Percentiles rank a stretch among this genome's conserved stretches.
Conservation (phyloP, 345 rosid species). For the Hibiscus tridactylites region DNA sequence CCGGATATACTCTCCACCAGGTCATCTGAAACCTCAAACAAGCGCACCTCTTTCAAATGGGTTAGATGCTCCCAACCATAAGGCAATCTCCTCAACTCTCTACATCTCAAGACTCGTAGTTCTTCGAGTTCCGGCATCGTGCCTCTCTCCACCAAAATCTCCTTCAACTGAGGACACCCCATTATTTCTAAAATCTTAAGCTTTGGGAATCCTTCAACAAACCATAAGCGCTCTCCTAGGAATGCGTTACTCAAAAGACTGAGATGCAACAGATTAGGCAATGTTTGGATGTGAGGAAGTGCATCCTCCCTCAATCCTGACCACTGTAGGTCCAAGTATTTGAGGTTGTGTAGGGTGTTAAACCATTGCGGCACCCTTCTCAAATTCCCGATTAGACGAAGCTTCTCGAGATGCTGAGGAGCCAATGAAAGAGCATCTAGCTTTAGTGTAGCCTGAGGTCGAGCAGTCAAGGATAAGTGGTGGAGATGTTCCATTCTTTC, state of each 20-base stretch:
- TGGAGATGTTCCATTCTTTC: background rate
- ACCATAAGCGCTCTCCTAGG: constrained; percentile 9
- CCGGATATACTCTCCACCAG: constrained; percentile 14
- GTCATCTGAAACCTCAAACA: constrained; percentile 19
- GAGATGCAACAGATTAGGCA: constrained; percentile 21
- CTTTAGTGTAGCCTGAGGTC: background rate
- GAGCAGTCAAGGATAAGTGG: background rate
- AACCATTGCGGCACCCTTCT: constrained; percentile 34
- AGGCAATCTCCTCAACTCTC: constrained; percentile 10
- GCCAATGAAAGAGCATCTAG: background rate
- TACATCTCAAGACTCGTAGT: background rate
- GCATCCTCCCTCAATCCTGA: constrained; percentile 22
- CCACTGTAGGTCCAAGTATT: constrained; percentile 12
- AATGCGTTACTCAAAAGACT: background rate
- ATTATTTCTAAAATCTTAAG: constrained; percentile 13
- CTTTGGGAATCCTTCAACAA: constrained; percentile 18
- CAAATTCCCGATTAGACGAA: constrained; percentile 23
- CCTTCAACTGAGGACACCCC: constrained; percentile 5
- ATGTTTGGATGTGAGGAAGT: constrained; percentile 6
- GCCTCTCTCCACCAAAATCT: constrained; percentile 15
- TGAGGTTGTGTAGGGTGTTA: constrained; percentile 3
- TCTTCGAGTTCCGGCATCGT: constrained; percentile 17
- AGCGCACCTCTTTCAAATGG: constrained; percentile 14
- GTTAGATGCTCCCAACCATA: constrained; percentile 16
- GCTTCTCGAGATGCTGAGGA: constrained; percentile 18